Conservation (phyloP, 352 stramenopile genomes). For the Globisporangium cederbergense region DNA sequence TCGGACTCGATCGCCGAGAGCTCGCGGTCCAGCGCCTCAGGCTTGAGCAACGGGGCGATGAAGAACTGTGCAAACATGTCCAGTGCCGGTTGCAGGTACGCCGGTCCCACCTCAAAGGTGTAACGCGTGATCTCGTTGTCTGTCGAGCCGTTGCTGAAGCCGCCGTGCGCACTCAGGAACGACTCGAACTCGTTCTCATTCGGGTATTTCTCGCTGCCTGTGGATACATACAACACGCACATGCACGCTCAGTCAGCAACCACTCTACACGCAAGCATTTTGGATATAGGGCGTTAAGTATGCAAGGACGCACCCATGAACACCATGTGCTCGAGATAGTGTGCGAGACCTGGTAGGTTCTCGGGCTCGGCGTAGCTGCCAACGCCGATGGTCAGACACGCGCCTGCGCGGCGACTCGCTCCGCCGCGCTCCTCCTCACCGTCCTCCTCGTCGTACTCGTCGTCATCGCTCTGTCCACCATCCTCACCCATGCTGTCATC, state of each 20-base stretch:
- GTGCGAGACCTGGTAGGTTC: constrained; percentile 74
- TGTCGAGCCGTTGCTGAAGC: constrained; percentile 91
- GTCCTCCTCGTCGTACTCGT: constrained; percentile 34
- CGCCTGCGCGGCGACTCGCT: constrained; percentile 40
- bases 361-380: constrained; percentile 72
- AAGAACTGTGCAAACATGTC: constrained; percentile 96
- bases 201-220: constrained; percentile 87
- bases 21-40: constrained; percentile 77
- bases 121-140: constrained; percentile 93
- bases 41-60: constrained; percentile 83
- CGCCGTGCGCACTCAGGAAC: constrained; percentile 87
- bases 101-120: constrained; percentile 89
- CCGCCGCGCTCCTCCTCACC: constrained; percentile 29
- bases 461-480: constrained; percentile 15
- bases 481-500: constrained; percentile 26
- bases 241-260: background rate
- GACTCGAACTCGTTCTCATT: constrained; percentile 92
- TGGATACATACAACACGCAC: background rate
- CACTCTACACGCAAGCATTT: background rate
- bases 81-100: constrained; percentile 59
- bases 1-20: constrained; percentile 87
- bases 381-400: constrained; percentile 65
- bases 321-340: constrained; percentile 96
- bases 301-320: constrained; percentile 84
- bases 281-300: background rate